Evolutionary conservation across 2,329 filamentous ascomycete genomes (phyloP).

Genomic region (Diplodia mutila): DNA sequence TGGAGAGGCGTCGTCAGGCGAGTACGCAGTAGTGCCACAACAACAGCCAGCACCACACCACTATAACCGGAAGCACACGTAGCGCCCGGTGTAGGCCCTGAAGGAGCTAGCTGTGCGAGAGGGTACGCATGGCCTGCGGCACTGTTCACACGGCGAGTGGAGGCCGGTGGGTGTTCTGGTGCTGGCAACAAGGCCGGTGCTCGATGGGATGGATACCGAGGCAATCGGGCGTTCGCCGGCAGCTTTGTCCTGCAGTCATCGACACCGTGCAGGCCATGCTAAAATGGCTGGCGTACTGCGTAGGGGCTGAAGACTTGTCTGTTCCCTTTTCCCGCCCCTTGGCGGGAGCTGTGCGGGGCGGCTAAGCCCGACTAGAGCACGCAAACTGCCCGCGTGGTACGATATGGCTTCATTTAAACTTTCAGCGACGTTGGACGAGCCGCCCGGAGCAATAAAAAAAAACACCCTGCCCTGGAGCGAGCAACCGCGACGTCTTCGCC

Average conservation of each 20-base stretch:
- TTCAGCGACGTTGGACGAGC: conserved; percentile 18
- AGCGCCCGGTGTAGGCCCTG: background rate
- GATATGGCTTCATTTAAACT: conserved; percentile 23
- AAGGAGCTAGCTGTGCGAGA: background rate
- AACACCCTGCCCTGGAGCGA: too few species aligned
- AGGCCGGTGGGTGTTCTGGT: background rate
- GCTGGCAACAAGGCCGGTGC: background rate
- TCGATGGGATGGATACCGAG: background rate
- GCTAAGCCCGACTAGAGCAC: background rate
- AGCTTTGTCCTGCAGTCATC: conserved; percentile 8
- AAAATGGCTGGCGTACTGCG: conserved; percentile 8
- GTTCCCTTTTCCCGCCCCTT: too few species aligned
- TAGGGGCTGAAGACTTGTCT: too few species aligned
- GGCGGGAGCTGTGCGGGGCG: background rate
- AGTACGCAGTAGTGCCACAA: background rate
- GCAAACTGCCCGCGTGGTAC: conserved; percentile 1
- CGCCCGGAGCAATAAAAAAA: background rate
- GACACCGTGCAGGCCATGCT: conserved; percentile 18
- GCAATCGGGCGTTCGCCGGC: conserved; percentile 21
- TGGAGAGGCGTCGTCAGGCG: background rate
- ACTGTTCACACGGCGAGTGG: background rate
- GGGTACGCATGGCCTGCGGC: background rate
- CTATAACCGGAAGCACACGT: too few species aligned
- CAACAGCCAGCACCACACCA: background rate
- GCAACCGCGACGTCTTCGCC: conserved; percentile 2